A percentile compares a stretch with the other conserved stretches of the same genome.
Conservation (phyloP, 164 flowering plant species). For the Vitis rotundifolia region DNA sequence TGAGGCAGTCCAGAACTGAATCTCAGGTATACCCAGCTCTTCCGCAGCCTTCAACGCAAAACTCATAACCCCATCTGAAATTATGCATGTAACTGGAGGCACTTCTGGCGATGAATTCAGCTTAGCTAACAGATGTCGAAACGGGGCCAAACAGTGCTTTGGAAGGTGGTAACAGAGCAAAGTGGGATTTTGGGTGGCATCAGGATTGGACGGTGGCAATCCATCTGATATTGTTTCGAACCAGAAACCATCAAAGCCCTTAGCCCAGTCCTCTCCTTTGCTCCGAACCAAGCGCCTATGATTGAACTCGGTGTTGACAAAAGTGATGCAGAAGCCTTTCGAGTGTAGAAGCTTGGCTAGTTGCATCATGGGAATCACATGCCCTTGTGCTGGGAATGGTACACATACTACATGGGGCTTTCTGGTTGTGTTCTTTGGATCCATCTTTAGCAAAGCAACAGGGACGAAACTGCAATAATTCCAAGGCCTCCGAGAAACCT, state of each 20-base stretch:
- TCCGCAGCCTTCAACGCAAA: constrained; percentile 26
- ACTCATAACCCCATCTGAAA: constrained; percentile 36
- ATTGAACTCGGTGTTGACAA: constrained; percentile 4
- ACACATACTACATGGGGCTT: constrained; percentile 16
- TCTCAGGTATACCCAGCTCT: constrained; percentile 24
- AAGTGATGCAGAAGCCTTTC: constrained; percentile 11
- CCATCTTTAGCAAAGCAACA: too few species aligned
- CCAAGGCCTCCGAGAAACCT: too few species aligned
- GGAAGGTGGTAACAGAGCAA: neutral
- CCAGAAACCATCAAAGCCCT: constrained; percentile 8
- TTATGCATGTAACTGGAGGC: constrained; percentile 29
- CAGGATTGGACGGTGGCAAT: constrained; percentile 5
- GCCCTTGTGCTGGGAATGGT: constrained; percentile 8
- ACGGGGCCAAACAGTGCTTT: constrained; percentile 21
- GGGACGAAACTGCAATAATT: too few species aligned
- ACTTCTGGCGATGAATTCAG: constrained; percentile 12
- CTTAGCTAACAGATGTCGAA: constrained; percentile 20
- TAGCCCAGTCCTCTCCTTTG: neutral
- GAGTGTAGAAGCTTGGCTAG: neutral
- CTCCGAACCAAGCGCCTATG: constrained; percentile 3
- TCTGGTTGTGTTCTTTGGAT: too few species aligned
- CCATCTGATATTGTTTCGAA: constrained; percentile 10
- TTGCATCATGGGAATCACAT: constrained; percentile 14
- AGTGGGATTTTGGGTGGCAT: constrained; percentile 10
- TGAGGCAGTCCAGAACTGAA: constrained; percentile 29